Base-by-base conservation (phyloP, 164 flowering plant genomes). In the Macadamia tetraphylla region DNA sequence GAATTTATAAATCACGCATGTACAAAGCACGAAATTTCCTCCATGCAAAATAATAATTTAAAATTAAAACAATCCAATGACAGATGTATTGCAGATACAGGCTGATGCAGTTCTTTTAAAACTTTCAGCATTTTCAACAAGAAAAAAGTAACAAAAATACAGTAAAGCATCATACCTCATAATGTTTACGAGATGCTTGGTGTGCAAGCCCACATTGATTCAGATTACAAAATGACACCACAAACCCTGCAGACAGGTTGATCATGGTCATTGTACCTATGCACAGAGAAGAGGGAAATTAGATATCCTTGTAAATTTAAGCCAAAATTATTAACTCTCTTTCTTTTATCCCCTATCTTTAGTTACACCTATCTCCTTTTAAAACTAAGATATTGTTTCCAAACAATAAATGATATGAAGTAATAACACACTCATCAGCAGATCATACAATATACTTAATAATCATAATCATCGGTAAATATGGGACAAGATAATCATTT, bases 171-270 rank as follows among this genome's bases (percentile, higher is more conserved):
- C 61, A 23, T 23, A 88, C 98, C 93, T 90, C 92, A 44, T 81
- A 87, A 79, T 93, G 98, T 69, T 89, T 91, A 67, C 87, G 88
- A 70, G 98, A 89, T 73, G 74, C 90, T 77, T 91, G 88, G 73
- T 93, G 95, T 3, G 92, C 95, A 43, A 80, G 81, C 98, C 98
- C 98, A 93, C 30, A 51, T 69, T 57, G 88, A 75, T 52, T 89
- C 97, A 60, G 97, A 88, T 77, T 89, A 89, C 81, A 93, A 73
- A 69, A 78, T 74, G 17, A 91, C 76, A 40, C 89, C 79, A 73
- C 98, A 93, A 61, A 93, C 89, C 70, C 85, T 77, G 77, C 97
- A 93, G 59, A 89, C 87, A 35, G 92, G 97, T 73, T 89, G 94
- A 65, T 89, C 92, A 55, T 67, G 70, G 62, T 93, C 97, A 81